Evolutionary conservation across 345 rosid species (phyloP).

Genomic region (Brassica carinata): DNA sequence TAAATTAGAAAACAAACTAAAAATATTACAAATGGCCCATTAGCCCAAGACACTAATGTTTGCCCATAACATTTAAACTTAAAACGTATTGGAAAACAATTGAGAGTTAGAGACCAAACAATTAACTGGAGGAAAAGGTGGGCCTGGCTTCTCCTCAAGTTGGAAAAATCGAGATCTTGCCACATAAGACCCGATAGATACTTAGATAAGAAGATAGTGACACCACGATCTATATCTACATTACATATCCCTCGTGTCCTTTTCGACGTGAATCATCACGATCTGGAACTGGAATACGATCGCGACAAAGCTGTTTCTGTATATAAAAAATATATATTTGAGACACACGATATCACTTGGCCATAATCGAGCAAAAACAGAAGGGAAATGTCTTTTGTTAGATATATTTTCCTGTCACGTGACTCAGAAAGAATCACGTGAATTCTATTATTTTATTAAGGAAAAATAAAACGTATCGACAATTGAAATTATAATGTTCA

Average conservation of each 20-base stretch:
- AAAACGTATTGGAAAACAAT: neutral
- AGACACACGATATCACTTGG: conserved; percentile 8
- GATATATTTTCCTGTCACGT: neutral
- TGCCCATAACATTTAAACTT: neutral
- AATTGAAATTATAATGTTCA: neutral
- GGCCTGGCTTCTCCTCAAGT: neutral
- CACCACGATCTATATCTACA: neutral
- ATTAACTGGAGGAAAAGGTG: neutral
- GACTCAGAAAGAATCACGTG: conserved; percentile 16
- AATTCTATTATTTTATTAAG: neutral
- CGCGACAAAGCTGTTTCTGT: neutral
- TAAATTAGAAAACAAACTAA: neutral
- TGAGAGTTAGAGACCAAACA: neutral
- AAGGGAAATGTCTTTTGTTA: neutral
- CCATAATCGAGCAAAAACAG: conserved; percentile 6
- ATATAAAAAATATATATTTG: neutral
- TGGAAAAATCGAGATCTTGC: neutral
- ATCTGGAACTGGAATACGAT: conserved; percentile 7
- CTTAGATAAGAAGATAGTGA: conserved; percentile 17
- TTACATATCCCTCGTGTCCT: conserved; percentile 13
- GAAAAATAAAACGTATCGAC: neutral
- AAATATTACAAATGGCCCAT: neutral
- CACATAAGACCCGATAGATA: neutral
- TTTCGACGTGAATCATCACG: conserved; percentile 32
- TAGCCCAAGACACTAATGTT: neutral